These are phyloP conservation scores for Cryptococcus wingfieldii DNA, from an alignment of 1,284 basidiomycete species.

Conservation along the genomic window DNA sequence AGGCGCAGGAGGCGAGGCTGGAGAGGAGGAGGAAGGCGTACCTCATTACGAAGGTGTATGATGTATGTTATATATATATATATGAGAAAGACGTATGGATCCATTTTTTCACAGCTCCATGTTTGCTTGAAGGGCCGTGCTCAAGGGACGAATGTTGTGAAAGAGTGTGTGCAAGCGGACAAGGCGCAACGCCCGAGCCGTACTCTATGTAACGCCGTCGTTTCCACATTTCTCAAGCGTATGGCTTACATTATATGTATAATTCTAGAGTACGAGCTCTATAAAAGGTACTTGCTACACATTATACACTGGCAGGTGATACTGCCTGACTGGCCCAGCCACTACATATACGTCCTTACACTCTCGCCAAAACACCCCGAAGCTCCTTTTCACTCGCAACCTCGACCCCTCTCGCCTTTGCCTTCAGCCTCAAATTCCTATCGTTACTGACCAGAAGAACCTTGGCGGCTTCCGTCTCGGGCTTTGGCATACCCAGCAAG, in stretches of 20 bases:
- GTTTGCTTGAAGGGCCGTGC: not conserved
- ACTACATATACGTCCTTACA: not conserved
- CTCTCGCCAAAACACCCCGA: conserved; percentile 31
- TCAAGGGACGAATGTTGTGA: not conserved
- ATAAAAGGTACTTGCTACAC: not conserved
- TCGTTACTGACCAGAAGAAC: conserved; percentile 88
- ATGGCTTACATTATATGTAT: not conserved
- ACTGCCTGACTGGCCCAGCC: not conserved
- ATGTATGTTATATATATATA: not conserved
- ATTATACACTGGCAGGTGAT: not conserved
- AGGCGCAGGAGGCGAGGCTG: conserved; percentile 1
- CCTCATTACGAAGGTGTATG: conserved; percentile 2
- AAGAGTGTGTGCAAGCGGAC: not conserved
- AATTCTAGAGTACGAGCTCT: not conserved
- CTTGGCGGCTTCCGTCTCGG: conserved; percentile 58
- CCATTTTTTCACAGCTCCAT: too few species aligned
- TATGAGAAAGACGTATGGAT: not conserved
- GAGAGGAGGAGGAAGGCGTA: not conserved
- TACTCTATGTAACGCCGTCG: too few species aligned
- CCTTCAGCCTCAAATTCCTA: conserved; percentile 60
- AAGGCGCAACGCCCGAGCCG: too few species aligned
- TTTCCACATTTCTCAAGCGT: not conserved
- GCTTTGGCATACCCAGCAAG: conserved; percentile 55
- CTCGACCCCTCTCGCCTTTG: conserved; percentile 43
- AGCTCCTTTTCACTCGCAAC: conserved; percentile 48